phyloP scores from a whole-genome alignment of 176 grass and related monocot genomes.

The Oryza longistaminata region DNA sequence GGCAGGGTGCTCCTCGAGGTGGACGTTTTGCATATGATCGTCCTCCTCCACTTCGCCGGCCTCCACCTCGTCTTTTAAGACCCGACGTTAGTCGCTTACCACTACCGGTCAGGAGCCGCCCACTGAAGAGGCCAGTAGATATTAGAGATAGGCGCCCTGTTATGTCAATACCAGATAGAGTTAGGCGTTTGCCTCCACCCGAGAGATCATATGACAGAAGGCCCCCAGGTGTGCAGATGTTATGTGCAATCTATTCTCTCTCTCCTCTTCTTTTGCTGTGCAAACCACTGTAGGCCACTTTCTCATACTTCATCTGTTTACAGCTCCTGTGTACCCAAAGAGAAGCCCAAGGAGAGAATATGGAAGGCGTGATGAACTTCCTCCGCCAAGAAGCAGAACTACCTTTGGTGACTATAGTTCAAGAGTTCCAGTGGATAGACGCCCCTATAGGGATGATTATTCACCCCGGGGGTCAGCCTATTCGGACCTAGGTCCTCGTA shows the following conservation, averaged over 20 bases:
- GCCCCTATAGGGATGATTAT: slow-evolving; percentile 72
- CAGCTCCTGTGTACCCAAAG: slow-evolving; percentile 70
- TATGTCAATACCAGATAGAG: slow-evolving; percentile 60
- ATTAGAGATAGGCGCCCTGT: slow-evolving; percentile 69
- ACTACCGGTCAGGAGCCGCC: slow-evolving; percentile 49
- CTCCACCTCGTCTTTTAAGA: slow-evolving; percentile 42
- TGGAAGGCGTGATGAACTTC: slow-evolving; percentile 60
- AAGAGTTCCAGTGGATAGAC: slow-evolving; percentile 62
- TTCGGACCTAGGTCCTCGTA: slow-evolving; percentile 60
- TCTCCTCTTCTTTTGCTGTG: not conserved
- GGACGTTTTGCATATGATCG: slow-evolving; percentile 52
- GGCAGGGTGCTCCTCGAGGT: slow-evolving; percentile 53
- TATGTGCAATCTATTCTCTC: not conserved
- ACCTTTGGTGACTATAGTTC: slow-evolving; percentile 53
- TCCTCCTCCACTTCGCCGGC: slow-evolving; percentile 42
- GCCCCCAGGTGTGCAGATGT: slow-evolving; percentile 52
- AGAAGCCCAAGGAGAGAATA: slow-evolving; percentile 74
- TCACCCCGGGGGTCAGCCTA: slow-evolving; percentile 56
- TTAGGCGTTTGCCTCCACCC: slow-evolving; percentile 62
- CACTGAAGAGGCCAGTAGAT: slow-evolving; percentile 65
- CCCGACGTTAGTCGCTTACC: slow-evolving; percentile 45
- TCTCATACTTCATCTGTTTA: slow-evolving; percentile 1
- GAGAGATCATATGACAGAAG: slow-evolving; percentile 72
- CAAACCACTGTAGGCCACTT: slow-evolving; percentile 1
- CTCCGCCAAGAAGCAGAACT: slow-evolving; percentile 62